phyloP scores from a whole-genome alignment of 768 basidiomycete genomes.

The Gyrodon lividus region DNA sequence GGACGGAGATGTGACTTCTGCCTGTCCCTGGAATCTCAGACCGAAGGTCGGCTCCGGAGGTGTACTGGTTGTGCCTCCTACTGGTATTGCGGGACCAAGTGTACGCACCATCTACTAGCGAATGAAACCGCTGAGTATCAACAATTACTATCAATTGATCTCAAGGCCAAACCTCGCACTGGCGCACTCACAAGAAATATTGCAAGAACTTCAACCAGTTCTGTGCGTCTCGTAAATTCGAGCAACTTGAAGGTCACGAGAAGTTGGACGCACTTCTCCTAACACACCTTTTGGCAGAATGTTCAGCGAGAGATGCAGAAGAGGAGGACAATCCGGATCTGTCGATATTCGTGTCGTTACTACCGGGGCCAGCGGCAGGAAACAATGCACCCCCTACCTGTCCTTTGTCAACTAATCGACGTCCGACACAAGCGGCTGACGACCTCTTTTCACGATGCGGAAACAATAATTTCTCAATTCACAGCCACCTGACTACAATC shows the following conservation, averaged over 20 bases:
- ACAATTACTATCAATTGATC: constrained; percentile 9
- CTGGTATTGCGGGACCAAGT: constrained; percentile 69
- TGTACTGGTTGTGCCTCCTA: constrained; percentile 69
- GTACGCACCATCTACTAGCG: constrained; percentile 43
- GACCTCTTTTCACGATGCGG: constrained; percentile 60
- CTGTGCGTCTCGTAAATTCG: constrained; percentile 44
- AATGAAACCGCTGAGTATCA: constrained; percentile 1
- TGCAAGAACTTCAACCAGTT: constrained; percentile 59
- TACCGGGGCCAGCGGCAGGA: constrained; percentile 39
- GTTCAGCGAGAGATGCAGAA: constrained; percentile 12
- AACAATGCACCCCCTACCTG: constrained; percentile 32
- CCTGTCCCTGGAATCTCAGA: constrained; percentile 36
- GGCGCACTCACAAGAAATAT: constrained; percentile 66
- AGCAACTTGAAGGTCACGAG: constrained; percentile 50
- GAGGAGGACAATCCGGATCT: constrained; percentile 27
- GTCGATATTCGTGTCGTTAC: constrained; percentile 41
- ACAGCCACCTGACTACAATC: constrained; percentile 66
- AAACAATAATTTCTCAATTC: constrained; percentile 81
- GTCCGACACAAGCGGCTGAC: constrained; percentile 18
- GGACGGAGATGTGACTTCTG: constrained; percentile 68
- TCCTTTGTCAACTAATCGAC: constrained; percentile 27
- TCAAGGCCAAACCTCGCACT: constrained; percentile 67
- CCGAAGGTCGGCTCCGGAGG: constrained; percentile 39
- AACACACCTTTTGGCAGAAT: constrained; percentile 56
- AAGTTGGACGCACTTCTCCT: constrained; percentile 63